phyloP scores from a whole-genome alignment of 2,329 filamentous ascomycete species.

The Epichloe typhina region DNA sequence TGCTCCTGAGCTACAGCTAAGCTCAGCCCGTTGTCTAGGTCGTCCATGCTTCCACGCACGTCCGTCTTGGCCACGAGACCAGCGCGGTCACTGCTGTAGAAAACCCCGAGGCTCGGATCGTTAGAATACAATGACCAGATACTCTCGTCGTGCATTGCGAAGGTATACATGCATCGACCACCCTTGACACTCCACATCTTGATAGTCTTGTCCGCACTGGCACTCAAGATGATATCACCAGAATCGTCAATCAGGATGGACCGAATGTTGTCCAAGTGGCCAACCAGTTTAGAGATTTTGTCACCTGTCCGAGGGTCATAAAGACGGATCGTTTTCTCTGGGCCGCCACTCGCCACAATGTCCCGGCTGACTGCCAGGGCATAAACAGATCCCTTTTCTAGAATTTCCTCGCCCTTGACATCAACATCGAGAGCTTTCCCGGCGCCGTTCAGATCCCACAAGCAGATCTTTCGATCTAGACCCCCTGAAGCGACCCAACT shows the following conservation, averaged over 20 bases:
- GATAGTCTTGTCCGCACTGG: slow-evolving; percentile 90
- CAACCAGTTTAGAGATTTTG: slow-evolving; percentile 89
- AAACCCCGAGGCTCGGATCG: slow-evolving; percentile 71
- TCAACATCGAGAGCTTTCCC: slow-evolving; percentile 83
- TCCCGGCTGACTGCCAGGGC: slow-evolving; percentile 68
- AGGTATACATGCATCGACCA: slow-evolving; percentile 90
- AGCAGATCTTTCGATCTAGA: slow-evolving; percentile 77
- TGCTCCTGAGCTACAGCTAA: slow-evolving; percentile 89
- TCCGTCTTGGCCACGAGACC: slow-evolving; percentile 96
- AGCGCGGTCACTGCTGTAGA: slow-evolving; percentile 89
- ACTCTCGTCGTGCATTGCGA: slow-evolving; percentile 98
- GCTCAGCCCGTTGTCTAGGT: slow-evolving; percentile 75
- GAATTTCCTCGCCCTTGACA: slow-evolving; percentile 66
- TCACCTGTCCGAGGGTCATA: slow-evolving; percentile 87
- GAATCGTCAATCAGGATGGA: slow-evolving; percentile 81
- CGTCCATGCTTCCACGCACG: slow-evolving; percentile 52
- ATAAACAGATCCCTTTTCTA: slow-evolving; percentile 91
- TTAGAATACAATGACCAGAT: slow-evolving; percentile 93
- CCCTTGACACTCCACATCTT: slow-evolving; percentile 97
- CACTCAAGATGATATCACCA: slow-evolving; percentile 84
- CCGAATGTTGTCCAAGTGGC: slow-evolving; percentile 88
- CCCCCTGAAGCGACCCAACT: slow-evolving; percentile 95
- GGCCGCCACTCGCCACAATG: slow-evolving; percentile 82
- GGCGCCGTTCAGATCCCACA: slow-evolving; percentile 85
- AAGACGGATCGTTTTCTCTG: slow-evolving; percentile 81